Conservation (phyloP, 108 stramenopile genomes). For the Mayamaea pseudoterrestris region DNA sequence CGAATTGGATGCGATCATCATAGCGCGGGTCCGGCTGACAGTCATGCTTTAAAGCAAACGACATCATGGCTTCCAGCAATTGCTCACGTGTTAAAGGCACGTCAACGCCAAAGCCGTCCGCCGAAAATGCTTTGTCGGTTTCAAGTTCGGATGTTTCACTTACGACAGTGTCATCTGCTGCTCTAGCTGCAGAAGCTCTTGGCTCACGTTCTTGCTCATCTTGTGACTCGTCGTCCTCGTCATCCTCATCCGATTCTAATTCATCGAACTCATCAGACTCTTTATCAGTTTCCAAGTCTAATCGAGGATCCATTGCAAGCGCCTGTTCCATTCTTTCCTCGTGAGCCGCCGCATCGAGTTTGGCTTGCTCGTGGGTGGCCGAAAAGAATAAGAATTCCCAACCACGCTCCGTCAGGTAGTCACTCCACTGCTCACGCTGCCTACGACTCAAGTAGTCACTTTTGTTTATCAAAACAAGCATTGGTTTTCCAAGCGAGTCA, state of each 20-base stretch:
- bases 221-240: constrained; percentile 19
- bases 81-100: constrained; percentile 56
- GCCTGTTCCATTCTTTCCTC: constrained; percentile 14
- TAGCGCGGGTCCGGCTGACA: constrained; percentile 43
- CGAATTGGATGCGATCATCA: constrained; percentile 70
- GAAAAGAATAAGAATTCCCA: constrained; percentile 89
- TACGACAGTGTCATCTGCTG: constrained; percentile 4
- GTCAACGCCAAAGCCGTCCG: constrained; percentile 26
- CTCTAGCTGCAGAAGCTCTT: too few relatives aligned
- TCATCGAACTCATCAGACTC: constrained; percentile 18
- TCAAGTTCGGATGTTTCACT: constrained; percentile 4
- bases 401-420: constrained; percentile 65
- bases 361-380: constrained; percentile 82
- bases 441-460: constrained; percentile 82
- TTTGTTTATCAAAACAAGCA: constrained; percentile 94
- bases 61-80: constrained; percentile 49
- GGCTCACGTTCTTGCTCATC: constrained; percentile 19
- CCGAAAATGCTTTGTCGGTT: background rate
- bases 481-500: constrained; percentile 70
- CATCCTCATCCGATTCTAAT: constrained; percentile 23
- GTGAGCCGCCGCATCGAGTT: constrained; percentile 55
- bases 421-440: constrained; percentile 83
- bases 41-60: constrained; percentile 51
- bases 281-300: background rate
- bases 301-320: background rate